A percentile compares a stretch with the other conserved stretches of the same genome.
These are phyloP conservation scores for Carpinus fangiana DNA, from an alignment of 306 rosid genomes.

Conservation along the genomic window DNA sequence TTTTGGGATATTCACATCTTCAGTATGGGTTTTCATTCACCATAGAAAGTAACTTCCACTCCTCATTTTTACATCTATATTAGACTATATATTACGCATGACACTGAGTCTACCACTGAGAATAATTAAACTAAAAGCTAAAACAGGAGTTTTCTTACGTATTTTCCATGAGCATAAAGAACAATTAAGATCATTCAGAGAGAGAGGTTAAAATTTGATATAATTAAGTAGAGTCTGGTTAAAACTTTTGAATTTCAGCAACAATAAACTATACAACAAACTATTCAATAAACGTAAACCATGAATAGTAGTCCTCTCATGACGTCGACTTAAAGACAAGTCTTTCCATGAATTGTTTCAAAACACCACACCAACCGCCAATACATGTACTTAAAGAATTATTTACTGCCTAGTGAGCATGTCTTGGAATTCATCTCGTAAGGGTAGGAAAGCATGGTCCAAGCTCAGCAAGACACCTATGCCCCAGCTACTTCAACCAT, in stretches of 20 bases:
- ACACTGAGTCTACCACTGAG: no score
- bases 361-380: background rate
- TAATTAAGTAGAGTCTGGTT: background rate
- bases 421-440: background rate
- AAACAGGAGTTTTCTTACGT: background rate
- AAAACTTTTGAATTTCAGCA: background rate
- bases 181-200: background rate
- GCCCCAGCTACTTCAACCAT: conserved; percentile 81
- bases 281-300: background rate
- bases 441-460: conserved; percentile 6
- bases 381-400: background rate
- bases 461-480: conserved; percentile 24
- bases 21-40: no score
- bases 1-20: no score
- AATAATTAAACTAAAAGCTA: background rate
- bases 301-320: background rate
- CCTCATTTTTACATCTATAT: no score
- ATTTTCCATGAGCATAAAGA: background rate
- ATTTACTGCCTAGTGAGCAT: background rate
- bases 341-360: conserved; percentile 15
- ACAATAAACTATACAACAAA: conserved; percentile 4
- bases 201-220: background rate
- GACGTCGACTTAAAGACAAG: background rate
- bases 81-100: no score
- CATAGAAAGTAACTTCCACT: no score